These are phyloP conservation scores for Choanephora cucurbitarum DNA, from an alignment of 371 early-diverging fungal species.

Conservation along the genomic window DNA sequence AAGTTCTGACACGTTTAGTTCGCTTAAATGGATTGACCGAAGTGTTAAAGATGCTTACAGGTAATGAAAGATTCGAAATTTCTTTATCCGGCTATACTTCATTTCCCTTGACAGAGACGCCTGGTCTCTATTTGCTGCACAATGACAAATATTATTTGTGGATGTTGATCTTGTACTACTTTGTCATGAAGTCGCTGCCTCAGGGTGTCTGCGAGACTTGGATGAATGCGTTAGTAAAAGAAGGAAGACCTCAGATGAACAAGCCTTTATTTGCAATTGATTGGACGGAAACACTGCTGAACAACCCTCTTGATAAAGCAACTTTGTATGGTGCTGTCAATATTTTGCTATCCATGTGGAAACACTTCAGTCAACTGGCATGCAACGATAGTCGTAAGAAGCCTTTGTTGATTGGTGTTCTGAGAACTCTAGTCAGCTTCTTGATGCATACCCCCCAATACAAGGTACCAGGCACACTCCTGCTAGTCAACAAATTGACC, in stretches of 20 bases:
- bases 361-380: slow-evolving; percentile 28
- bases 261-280: slow-evolving; percentile 33
- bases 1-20: slow-evolving; percentile 26
- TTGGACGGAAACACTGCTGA: slow-evolving; percentile 21
- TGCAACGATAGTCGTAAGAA: slow-evolving; percentile 24
- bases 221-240: slow-evolving; percentile 25
- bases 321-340: slow-evolving; percentile 31
- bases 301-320: slow-evolving; percentile 23
- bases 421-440: slow-evolving; percentile 34
- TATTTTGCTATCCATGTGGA: slow-evolving; percentile 39
- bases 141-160: slow-evolving; percentile 35
- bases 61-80: slow-evolving; percentile 9
- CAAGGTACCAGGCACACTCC: slow-evolving; percentile 28
- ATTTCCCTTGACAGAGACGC: slow-evolving; percentile 22
- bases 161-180: slow-evolving; percentile 36
- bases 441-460: slow-evolving; percentile 29
- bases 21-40: slow-evolving; percentile 15
- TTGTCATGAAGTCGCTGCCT: slow-evolving; percentile 21
- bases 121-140: slow-evolving; percentile 21
- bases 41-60: slow-evolving; percentile 18
- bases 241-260: slow-evolving; percentile 16
- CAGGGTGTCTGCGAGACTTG: slow-evolving; percentile 26
- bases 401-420: slow-evolving; percentile 33
- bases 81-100: slow-evolving; percentile 3
- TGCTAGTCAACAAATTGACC: slow-evolving; percentile 22